Evolutionary conservation across 306 rosid species (phyloP).

Genomic region (Glycine tomentella): DNA sequence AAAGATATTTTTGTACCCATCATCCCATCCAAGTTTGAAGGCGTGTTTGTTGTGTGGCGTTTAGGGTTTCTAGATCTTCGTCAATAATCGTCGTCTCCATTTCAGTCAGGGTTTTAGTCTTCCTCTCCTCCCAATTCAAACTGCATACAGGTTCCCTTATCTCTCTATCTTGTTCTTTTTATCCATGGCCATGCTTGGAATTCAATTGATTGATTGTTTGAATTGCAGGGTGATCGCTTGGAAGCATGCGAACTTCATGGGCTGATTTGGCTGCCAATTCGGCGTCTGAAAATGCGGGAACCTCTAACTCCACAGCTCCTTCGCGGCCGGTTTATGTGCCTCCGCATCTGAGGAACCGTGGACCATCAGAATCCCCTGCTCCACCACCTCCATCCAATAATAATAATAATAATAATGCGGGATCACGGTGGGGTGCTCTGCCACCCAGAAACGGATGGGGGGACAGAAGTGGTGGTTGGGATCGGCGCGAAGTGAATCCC

Average conservation of each 20-base stretch:
- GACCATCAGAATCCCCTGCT: conserved; percentile 58
- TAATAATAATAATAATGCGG: conserved; percentile 34
- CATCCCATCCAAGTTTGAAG: conserved; percentile 43
- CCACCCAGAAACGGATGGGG: conserved; percentile 66
- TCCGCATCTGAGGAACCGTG: conserved; percentile 84
- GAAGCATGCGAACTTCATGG: conserved; percentile 81
- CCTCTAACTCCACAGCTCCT: conserved; percentile 48
- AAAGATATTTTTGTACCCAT: conserved; percentile 50
- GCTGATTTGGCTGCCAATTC: conserved; percentile 94
- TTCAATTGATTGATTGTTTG: not conserved
- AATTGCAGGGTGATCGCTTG: not conserved
- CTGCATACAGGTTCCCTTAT: not conserved
- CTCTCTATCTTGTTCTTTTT: not conserved
- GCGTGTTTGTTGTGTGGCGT: conserved; percentile 42
- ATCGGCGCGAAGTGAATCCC: conserved; percentile 79
- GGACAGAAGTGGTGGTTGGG: conserved; percentile 73
- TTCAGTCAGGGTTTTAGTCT: conserved; percentile 49
- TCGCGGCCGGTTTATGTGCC: conserved; percentile 72
- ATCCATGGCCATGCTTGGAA: not conserved
- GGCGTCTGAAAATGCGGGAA: conserved; percentile 69
- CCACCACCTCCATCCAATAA: conserved; percentile 18
- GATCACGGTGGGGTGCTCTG: conserved; percentile 54
- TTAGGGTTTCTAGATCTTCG: conserved; percentile 51
- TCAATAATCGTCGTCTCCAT: conserved; percentile 22
- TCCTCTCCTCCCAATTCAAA: not conserved